Conservation (phyloP, 2,329 filamentous ascomycete genomes). For the Pyricularia sp. region DNA sequence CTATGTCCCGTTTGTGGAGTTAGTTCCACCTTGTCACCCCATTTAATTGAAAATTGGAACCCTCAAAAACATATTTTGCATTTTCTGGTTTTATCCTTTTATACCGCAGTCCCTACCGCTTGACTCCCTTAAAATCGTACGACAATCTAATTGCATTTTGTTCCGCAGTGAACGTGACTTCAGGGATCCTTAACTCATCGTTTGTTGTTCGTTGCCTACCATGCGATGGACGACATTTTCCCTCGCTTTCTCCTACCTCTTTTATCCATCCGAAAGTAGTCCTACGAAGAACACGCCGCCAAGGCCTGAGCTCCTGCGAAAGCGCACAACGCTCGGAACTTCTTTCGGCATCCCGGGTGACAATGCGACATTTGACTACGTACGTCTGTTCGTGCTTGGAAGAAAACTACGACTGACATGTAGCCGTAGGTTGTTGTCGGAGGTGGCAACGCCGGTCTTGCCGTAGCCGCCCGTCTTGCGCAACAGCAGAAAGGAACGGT, state of each 20-base stretch:
- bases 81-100: neutral
- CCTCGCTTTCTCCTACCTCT: neutral
- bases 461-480: neutral
- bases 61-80: neutral
- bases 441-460: neutral
- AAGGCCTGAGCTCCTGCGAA: neutral
- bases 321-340: neutral
- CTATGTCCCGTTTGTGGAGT: neutral
- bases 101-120: neutral
- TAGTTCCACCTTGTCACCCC: neutral
- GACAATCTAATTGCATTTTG: neutral
- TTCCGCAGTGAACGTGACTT: neutral
- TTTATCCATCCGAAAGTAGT: neutral
- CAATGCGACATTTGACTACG: neutral
- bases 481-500: conserved; percentile 13
- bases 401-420: neutral
- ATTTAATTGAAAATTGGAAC: neutral
- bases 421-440: neutral
- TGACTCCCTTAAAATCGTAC: neutral
- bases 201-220: neutral
- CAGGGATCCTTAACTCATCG: neutral
- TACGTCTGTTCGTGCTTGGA: neutral
- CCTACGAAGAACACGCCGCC: neutral
- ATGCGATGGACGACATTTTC: neutral
- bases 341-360: neutral